Conservation (phyloP, 805 yeast species). For the Komagataella mondaviorum region DNA sequence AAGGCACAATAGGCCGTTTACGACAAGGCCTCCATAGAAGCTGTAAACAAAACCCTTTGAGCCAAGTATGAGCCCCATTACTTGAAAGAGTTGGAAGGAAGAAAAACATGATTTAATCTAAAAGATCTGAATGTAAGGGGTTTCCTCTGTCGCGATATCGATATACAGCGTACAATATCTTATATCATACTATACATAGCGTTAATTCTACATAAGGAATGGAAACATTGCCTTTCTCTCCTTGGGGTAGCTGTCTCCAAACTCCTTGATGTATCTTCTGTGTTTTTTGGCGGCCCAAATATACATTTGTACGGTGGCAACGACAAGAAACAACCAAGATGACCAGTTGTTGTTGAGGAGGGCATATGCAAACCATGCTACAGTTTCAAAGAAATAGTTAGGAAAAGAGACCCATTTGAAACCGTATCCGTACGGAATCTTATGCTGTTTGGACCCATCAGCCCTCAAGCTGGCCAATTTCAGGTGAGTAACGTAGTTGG, state of each 20-base stretch:
- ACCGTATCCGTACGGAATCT: slow-evolving; percentile 74
- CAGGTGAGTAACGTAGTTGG: slow-evolving; percentile 63
- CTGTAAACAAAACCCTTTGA: not conserved
- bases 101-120: not conserved
- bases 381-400: slow-evolving; percentile 80
- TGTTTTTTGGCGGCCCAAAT: slow-evolving; percentile 88
- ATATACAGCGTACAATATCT: no score
- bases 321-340: slow-evolving; percentile 53
- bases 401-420: slow-evolving; percentile 81
- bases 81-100: not conserved
- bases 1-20: not conserved
- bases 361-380: slow-evolving; percentile 63
- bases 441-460: slow-evolving; percentile 42
- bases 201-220: slow-evolving; percentile 32
- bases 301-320: slow-evolving; percentile 76
- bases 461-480: slow-evolving; percentile 48
- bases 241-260: slow-evolving; percentile 70
- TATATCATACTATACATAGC: not conserved
- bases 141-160: not conserved
- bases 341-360: slow-evolving; percentile 68
- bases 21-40: not conserved
- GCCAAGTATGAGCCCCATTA: not conserved
- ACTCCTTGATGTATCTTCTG: slow-evolving; percentile 46
- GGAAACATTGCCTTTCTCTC: slow-evolving; percentile 75
- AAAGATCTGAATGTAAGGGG: not conserved